Evolutionary conservation across 2,329 filamentous ascomycete species (phyloP).

Genomic region (Sclerotinia trifoliorum): DNA sequence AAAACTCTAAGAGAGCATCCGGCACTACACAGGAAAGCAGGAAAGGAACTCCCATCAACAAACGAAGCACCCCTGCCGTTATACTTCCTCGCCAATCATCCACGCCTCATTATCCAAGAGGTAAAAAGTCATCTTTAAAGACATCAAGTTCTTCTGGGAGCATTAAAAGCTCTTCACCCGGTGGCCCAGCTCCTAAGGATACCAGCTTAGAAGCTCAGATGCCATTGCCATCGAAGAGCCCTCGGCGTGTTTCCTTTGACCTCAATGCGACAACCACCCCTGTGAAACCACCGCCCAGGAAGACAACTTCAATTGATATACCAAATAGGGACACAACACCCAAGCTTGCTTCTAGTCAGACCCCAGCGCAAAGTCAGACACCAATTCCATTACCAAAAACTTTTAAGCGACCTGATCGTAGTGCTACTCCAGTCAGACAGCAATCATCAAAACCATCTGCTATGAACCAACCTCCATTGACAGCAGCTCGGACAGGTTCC

Average conservation of each 20-base stretch:
- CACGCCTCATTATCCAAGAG: conserved; percentile 34
- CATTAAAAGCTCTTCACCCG: conserved; percentile 30
- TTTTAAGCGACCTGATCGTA: conserved; percentile 15
- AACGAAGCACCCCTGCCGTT: conserved; percentile 20
- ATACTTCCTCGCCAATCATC: conserved; percentile 30
- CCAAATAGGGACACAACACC: conserved; percentile 1
- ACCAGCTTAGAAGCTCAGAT: conserved; percentile 32
- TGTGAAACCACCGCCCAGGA: conserved; percentile 7
- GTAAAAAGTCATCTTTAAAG: conserved; percentile 34
- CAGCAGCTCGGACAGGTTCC: background rate
- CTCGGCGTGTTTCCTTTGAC: conserved; percentile 28
- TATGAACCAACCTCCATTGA: conserved; percentile 18
- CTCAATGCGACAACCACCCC: conserved; percentile 26
- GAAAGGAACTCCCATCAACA: conserved; percentile 21
- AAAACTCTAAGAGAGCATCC: conserved; percentile 4
- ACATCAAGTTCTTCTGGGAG: conserved; percentile 28
- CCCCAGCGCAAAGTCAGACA: conserved; percentile 9
- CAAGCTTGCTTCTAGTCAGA: conserved; percentile 1
- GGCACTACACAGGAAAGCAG: conserved; percentile 7
- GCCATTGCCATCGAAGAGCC: conserved; percentile 27
- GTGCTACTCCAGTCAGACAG: conserved; percentile 11
- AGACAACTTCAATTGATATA: background rate
- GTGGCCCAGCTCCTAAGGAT: conserved; percentile 24
- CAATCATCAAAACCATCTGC: conserved; percentile 2
- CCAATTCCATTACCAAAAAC: conserved; percentile 18